Percentiles rank a stretch among this genome's conserved stretches.
These are phyloP conservation scores for Coemansia sp. DNA, from an alignment of 192 early-diverging fungal species.

Conservation along the genomic window DNA sequence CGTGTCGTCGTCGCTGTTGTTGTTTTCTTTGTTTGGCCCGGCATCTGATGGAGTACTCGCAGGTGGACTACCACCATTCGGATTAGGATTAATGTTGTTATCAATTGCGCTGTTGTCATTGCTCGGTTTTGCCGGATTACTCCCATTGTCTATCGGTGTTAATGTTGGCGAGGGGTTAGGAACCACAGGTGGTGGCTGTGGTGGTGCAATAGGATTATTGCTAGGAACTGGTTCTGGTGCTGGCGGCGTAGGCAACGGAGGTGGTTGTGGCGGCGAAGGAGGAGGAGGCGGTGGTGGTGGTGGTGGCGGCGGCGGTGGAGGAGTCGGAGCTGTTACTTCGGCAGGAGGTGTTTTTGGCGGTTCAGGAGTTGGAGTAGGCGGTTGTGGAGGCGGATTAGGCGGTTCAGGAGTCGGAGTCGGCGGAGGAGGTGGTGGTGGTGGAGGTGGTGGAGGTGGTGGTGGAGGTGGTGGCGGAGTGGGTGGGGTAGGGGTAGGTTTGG, in stretches of 20 bases:
- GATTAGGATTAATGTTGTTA: not conserved
- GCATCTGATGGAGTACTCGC: conserved; percentile 1
- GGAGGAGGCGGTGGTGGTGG: not conserved
- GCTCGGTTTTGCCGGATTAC: not conserved
- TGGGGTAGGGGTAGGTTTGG: not conserved
- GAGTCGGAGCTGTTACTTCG: not conserved
- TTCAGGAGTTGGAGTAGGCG: not conserved
- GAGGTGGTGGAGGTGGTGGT: too few species aligned
- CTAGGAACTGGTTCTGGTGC: not conserved
- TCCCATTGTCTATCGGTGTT: not conserved
- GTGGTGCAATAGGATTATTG: not conserved
- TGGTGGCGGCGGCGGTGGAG: not conserved
- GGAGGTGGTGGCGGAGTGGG: not conserved
- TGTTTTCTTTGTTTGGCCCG: not conserved
- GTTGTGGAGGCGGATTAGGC: not conserved
- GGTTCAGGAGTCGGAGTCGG: not conserved
- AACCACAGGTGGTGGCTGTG: not conserved
- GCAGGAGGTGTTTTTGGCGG: not conserved
- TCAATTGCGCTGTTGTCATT: not conserved
- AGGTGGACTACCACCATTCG: not conserved
- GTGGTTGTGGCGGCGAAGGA: not conserved
- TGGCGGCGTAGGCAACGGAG: not conserved
- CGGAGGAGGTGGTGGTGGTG: too few species aligned
- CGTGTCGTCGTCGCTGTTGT: not conserved
- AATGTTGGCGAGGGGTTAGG: not conserved